Evolutionary conservation across 1,139 yeast species (phyloP), one percentile per base, ranked within the genome.

Genomic region (Kluyveromyces sp.): DNA sequence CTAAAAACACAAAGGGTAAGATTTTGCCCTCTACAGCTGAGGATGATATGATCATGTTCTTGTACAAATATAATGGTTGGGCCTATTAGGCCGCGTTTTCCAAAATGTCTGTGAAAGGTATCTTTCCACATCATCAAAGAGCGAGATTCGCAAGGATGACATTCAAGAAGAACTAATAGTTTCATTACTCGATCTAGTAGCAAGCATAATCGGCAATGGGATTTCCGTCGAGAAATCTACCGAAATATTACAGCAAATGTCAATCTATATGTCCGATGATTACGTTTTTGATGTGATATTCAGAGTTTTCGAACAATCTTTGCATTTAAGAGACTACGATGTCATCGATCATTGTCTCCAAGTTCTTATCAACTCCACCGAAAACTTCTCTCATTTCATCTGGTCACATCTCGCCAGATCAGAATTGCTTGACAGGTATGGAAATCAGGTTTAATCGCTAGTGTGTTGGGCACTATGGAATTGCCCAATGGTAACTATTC

Each of bases 61-160:
- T 83, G 39, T 78, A 83, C 61, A 73, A 75, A 4, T 88, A 81
- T 59, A 85, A 81, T 60, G 97, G 97, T 0, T 88, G 97, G 96
- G 77, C 94, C 69, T 85, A 38, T 57, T 90, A 34, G 97, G 97
- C 1, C 74, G 95, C 54, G 68, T 86, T 0, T 64, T 90, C 31
- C 90, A 84, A 54, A 83, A 82, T 53, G 62, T 82, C 6, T 70
- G 81, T 33, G 68, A 68, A 42, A 58, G 65, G 4, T 71, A 69
- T 51, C 66, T 73, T 45, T 50, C 60, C 37, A 56, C 58, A 7
- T 31, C 50, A 1, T 47, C 48, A 6, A 70, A 72, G 36, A 7
- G 34, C 15, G 39, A 15, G 21, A 15, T 15, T 41, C 39, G 30
- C 7, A 28, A 27, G n/a, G 10, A 25, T 7, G 15, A 34, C 21